Evolutionary conservation across 257 asterid species (phyloP), one percentile per base, ranked within the genome.

Genomic region (Verbascum thapsus): DNA sequence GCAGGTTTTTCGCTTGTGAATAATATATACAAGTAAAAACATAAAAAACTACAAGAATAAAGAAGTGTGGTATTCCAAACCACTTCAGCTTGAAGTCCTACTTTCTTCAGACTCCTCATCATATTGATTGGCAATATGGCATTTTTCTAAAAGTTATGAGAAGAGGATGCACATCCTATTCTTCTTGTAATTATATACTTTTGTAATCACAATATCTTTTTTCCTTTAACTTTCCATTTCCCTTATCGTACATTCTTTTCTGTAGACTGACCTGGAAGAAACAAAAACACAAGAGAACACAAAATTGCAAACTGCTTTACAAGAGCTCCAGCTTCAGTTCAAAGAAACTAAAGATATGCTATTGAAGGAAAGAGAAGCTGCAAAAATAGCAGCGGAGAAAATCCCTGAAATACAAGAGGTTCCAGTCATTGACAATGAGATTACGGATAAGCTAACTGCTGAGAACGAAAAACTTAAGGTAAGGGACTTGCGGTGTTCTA

Each of bases 381-480:
- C 81, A 20, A 81, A 81, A 74, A 53, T 16, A 53, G 95, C 71
- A 57, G 86, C 82, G 9, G 88, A 94, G 79, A 72, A 79, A 68
- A 69, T 70, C 48, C 95, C 97, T 42, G 78, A 76, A 20, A 76
- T 94, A 75, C 86, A 87, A 81, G 97, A 94, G 81, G 67, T 90
- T 69, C 96, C 97, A 0, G 92, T 90, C 58, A 71, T 94, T 68
- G 95, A 94, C 78, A 90, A 94, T 75, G 96, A 80, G 59, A 32
- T 82, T 79, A 90, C 80, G 91, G 72, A 82, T 70, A 82, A 82
- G 78, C 88, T 90, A 74, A 68, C 72, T 62, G 80, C 82, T 61
- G 99, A 94, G 84, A 94, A 90, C 71, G 94, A 84, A 67, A 82
- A 81, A 54, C 97, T 86, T 38, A 87, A 85, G 88, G 98, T 83